phyloP scores from a whole-genome alignment of 129 eudicot species.

The Centrapalus pauciflorus region DNA sequence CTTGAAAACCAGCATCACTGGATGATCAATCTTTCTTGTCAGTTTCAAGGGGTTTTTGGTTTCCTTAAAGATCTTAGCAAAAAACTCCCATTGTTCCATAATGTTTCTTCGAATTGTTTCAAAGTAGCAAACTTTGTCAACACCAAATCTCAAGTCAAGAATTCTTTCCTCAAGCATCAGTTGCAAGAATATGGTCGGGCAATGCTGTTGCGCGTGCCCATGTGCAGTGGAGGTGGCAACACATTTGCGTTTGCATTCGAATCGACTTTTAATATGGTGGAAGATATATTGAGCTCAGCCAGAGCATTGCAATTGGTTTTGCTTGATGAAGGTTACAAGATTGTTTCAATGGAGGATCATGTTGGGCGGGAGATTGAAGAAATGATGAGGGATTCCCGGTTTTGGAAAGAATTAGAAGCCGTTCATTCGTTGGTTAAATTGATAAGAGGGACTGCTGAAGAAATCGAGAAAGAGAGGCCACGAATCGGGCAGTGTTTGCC shows the following conservation, averaged over 20 bases:
- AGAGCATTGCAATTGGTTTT: constrained; percentile 69
- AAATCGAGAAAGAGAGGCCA: constrained; percentile 63
- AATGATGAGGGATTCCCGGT: constrained; percentile 57
- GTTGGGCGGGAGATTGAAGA: constrained; percentile 67
- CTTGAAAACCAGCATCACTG: constrained; percentile 73
- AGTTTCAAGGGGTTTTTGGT: constrained; percentile 52
- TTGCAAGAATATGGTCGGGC: constrained; percentile 65
- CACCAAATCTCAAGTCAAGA: constrained; percentile 49
- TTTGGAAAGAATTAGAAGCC: constrained; percentile 80
- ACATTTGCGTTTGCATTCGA: constrained; percentile 35
- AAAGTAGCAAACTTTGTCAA: constrained; percentile 61
- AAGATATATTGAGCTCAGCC: constrained; percentile 63
- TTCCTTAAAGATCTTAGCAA: constrained; percentile 72
- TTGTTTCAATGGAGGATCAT: constrained; percentile 52
- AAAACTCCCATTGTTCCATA: constrained; percentile 69
- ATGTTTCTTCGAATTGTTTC: constrained; percentile 53
- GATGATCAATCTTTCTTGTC: constrained; percentile 87
- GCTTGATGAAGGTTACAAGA: constrained; percentile 62
- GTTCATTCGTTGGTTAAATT: constrained; percentile 58
- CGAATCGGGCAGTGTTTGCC: constrained; percentile 81
- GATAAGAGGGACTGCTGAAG: constrained; percentile 51
- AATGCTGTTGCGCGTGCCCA: constrained; percentile 51
- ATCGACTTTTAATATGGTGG: constrained; percentile 44
- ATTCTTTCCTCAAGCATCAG: constrained; percentile 60
- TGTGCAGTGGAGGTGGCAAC: constrained; percentile 20